These are phyloP conservation scores for Mycena rosella DNA, from an alignment of 768 basidiomycete species.

Conservation along the genomic window DNA sequence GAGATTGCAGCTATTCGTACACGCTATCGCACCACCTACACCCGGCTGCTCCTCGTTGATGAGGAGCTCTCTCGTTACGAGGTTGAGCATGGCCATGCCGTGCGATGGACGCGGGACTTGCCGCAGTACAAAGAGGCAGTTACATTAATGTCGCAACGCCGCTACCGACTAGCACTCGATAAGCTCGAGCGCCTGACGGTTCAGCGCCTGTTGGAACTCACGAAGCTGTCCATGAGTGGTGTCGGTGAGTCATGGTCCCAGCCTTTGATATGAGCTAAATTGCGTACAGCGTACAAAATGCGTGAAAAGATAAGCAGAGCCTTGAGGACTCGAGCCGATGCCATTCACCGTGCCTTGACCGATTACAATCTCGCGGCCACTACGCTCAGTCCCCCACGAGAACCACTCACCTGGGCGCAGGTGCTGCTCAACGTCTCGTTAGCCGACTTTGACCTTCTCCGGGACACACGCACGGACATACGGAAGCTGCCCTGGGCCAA, in stretches of 20 bases:
- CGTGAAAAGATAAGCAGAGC: background rate
- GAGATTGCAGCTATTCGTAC: background rate
- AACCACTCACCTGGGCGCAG: background rate
- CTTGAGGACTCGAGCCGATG: background rate
- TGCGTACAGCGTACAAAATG: background rate
- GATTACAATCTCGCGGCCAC: background rate
- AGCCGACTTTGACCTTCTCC: slow-evolving; percentile 50
- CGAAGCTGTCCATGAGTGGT: background rate
- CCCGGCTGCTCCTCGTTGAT: background rate
- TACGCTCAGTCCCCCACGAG: background rate
- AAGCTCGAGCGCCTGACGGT: background rate
- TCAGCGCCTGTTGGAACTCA: background rate
- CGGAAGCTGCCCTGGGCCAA: slow-evolving; percentile 44
- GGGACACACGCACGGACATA: slow-evolving; percentile 46
- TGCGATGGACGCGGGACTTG: background rate
- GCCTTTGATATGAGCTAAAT: too few species aligned
- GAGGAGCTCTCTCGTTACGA: background rate
- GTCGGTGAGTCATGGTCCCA: background rate
- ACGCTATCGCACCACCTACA: background rate
- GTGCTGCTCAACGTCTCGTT: slow-evolving; percentile 34
- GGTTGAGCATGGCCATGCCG: background rate
- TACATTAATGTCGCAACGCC: background rate
- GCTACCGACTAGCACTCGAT: background rate
- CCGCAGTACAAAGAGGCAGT: background rate
- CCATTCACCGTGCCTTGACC: background rate